Evolutionary conservation across 768 basidiomycete species (phyloP), one percentile per base, ranked within the genome.

Genomic region (Mycena polygramma): DNA sequence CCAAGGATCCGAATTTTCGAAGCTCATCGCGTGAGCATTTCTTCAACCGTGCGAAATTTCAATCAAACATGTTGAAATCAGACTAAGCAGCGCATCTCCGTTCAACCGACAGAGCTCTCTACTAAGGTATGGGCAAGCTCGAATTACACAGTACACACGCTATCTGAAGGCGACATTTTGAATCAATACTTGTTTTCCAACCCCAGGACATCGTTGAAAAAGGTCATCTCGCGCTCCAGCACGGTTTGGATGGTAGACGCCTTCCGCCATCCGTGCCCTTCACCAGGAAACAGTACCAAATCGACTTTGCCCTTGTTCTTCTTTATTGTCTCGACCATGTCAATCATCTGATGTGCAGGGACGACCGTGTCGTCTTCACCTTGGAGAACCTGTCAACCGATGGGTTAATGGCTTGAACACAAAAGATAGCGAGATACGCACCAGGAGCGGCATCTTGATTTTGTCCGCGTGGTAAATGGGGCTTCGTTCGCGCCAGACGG

Each of bases 391-490:
- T 88, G 41, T n/a, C n/a, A 41, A 41, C 43, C 11, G 54, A 48
- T 22, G 35, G 17, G 15, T 8, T 4, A 55, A 35, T n/a, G 53
- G 24, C 22, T 24, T 10, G 9, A 17, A 57, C 39, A 22, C 19
- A 7, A 10, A 8, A 24, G 15, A 19, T 48, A 3, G 7, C 2
- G 13, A 6, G n/a, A 36, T 19, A 74, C 85, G 53, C 51, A 89
- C 89, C 73, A 90, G 74, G 41, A 91, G 79, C 1, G 88, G 87
- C 4, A 82, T 80, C 52, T 79, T 79, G 73, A 91, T 90, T 70
- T 81, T 83, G 30, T 82, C 81, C 1, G 85, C 88, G 57, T 87
- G 83, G 62, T 83, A 79, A 37, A 90, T 75, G 0, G 90, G 88
- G 15, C 88, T 89, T 10, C 90, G 81, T 51, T 83, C 83, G 14